These are phyloP conservation scores for Colletotrichum viniferum DNA, from an alignment of 2,329 filamentous ascomycete genomes.

Conservation along the genomic window DNA sequence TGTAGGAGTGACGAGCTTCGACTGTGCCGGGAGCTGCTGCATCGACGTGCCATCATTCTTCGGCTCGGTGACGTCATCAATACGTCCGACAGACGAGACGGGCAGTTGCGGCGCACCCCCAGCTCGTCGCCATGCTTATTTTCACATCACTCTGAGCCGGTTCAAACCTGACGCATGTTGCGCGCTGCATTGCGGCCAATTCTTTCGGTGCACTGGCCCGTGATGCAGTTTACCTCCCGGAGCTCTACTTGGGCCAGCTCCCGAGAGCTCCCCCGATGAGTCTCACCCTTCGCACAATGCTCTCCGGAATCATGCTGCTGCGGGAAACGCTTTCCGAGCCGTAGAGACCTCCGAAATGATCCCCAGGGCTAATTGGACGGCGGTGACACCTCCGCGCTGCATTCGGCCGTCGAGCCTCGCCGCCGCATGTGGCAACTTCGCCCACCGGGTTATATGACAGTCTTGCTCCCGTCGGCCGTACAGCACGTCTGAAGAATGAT, in stretches of 20 bases:
- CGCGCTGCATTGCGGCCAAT: background rate
- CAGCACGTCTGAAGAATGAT: background rate
- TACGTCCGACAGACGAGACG: slow-evolving; percentile 1
- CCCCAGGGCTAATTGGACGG: background rate
- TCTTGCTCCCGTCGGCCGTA: background rate
- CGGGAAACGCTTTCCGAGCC: background rate
- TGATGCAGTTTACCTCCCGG: background rate
- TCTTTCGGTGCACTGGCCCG: background rate
- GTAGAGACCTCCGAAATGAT: background rate
- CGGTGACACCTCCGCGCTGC: background rate
- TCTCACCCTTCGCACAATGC: background rate
- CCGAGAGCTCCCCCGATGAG: background rate
- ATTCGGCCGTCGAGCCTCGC: background rate
- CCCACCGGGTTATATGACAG: background rate
- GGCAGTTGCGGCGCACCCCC: background rate
- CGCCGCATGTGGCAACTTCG: background rate
- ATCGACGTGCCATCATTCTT: background rate
- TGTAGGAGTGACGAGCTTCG: background rate
- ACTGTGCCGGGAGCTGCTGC: background rate
- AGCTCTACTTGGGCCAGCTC: background rate
- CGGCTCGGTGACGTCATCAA: slow-evolving; percentile 6
- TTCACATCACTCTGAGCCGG: background rate
- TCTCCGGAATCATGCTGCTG: background rate
- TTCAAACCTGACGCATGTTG: background rate
- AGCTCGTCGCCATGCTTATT: background rate